A percentile compares a stretch with the other conserved stretches of the same genome.
Conservation (phyloP, 2,329 filamentous ascomycete genomes). For the Sporothrix phasma region DNA sequence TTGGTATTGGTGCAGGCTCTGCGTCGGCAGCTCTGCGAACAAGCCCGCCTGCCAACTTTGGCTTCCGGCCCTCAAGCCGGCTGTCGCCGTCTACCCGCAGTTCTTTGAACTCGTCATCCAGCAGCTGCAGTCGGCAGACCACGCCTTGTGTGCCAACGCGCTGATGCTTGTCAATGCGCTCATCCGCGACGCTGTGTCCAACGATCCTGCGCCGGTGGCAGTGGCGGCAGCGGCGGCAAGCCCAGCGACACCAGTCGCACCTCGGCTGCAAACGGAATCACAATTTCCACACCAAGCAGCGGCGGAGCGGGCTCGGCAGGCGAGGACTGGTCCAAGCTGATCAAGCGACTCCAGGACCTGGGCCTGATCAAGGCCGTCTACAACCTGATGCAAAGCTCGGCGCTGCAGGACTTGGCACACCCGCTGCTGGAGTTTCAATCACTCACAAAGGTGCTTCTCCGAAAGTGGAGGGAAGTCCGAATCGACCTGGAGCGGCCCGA, state of each 20-base stretch:
- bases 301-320: slow-evolving; percentile 21
- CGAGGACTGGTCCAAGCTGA: slow-evolving; percentile 89
- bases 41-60: slow-evolving; percentile 52
- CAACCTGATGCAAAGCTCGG: slow-evolving; percentile 86
- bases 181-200: slow-evolving; percentile 81
- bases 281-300: neutral
- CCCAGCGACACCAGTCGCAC: slow-evolving; percentile 16
- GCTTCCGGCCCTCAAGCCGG: slow-evolving; percentile 89
- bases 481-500: slow-evolving; percentile 82
- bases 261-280: slow-evolving; percentile 21
- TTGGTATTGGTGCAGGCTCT: slow-evolving; percentile 12
- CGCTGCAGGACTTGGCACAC: slow-evolving; percentile 80
- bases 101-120: slow-evolving; percentile 92
- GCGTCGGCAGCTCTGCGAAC: slow-evolving; percentile 23
- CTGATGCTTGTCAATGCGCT: slow-evolving; percentile 91
- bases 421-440: slow-evolving; percentile 89
- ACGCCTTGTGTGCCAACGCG: slow-evolving; percentile 89
- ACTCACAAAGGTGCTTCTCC: slow-evolving; percentile 75
- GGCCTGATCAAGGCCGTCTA: slow-evolving; percentile 90
- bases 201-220: slow-evolving; percentile 38
- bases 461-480: slow-evolving; percentile 77
- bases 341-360: slow-evolving; percentile 85
- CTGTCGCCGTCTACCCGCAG: slow-evolving; percentile 80
- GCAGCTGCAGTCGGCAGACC: slow-evolving; percentile 85
- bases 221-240: neutral